Percentiles rank a stretch among this genome's conserved stretches.
Conservation (phyloP, 2,329 filamentous ascomycete species). For the Neofusicoccum sp. region DNA sequence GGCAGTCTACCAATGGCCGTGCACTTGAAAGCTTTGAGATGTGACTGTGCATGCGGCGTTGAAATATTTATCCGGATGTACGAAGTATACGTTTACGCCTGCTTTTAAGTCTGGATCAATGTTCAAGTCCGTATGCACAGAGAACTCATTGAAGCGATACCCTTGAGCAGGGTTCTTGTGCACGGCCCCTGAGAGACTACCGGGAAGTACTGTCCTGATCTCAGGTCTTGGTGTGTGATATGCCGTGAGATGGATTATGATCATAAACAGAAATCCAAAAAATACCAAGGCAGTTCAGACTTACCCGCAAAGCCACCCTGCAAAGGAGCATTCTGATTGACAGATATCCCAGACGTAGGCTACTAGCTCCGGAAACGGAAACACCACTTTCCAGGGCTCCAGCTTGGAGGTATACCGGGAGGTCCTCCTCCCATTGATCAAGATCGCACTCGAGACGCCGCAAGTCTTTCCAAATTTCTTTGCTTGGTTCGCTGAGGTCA, state of each 20-base stretch:
- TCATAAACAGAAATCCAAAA: not conserved
- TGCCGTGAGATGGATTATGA: too few species aligned
- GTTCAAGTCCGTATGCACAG: too few species aligned
- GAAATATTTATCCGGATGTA: too few species aligned
- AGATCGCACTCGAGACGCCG: slow-evolving; percentile 34
- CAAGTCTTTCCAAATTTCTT: slow-evolving; percentile 29
- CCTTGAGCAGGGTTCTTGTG: too few species aligned
- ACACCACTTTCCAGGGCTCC: slow-evolving; percentile 21
- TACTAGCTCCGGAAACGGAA: slow-evolving; percentile 30
- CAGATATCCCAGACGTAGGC: slow-evolving; percentile 42
- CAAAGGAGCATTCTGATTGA: slow-evolving; percentile 40
- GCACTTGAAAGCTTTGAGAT: too few species aligned
- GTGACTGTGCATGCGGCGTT: too few species aligned
- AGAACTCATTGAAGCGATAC: too few species aligned
- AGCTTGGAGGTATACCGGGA: slow-evolving; percentile 35
- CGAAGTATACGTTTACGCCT: too few species aligned
- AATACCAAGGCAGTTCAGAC: slow-evolving; percentile 23
- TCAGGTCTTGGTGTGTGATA: not conserved
- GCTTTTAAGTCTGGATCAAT: too few species aligned
- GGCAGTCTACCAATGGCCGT: too few species aligned
- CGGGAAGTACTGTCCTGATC: too few species aligned
- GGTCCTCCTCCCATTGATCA: slow-evolving; percentile 33
- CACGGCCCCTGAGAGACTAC: too few species aligned
- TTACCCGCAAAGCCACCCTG: slow-evolving; percentile 34
- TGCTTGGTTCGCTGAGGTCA: slow-evolving; percentile 31